Evolutionary conservation across 495 filamentous ascomycete genomes (phyloP), one percentile per base, ranked within the genome.

Genomic region (Polyplosphaeria fusca): DNA sequence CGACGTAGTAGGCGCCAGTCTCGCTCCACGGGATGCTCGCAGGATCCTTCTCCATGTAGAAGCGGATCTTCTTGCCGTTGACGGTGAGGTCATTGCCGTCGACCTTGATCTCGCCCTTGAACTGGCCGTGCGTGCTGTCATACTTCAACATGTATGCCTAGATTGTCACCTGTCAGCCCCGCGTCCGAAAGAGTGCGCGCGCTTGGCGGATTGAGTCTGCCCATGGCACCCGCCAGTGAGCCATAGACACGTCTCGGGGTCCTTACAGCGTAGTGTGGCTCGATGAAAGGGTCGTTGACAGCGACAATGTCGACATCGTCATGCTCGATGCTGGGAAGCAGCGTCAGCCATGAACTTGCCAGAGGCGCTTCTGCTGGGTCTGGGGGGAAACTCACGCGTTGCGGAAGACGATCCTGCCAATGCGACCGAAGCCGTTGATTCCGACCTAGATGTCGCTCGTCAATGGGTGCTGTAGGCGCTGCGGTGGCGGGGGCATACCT

Each of bases 101-200:
- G 67, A 86, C 76, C 72, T 84, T 74, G 73, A 97, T 80, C 52
- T 84, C 82, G 63, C 93, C 93, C 79, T 96, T 94, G 87, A 97
- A 98, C 75, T 82, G 77, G 64, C 93, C 94, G 83, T 98, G 93
- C 69, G 87, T 88, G 63, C 87, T 89, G 81, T 98, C 93, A 72
- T 97, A 98, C 80, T 93, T 92, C 77, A 98, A 83, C 94, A 98
- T 96, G 82, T 98, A 98, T 70, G 86, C 89, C 90, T 96, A 67
- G 44, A 13, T 24, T 12, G n/a, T 43, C 19, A 32, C 25, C 22
- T 52, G 60, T 48, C 24, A 45, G 37, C 39, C 43, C 68, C 47
- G 67, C 58, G 16, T 39, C 53, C 48, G 25, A 42, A 1, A 4
- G 16, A 24, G 19, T 18, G 14, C 9, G 35, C 9, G 19, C n/a